Base-by-base conservation (phyloP, 345 rosid genomes). In the Eutrema japonicum region DNA sequence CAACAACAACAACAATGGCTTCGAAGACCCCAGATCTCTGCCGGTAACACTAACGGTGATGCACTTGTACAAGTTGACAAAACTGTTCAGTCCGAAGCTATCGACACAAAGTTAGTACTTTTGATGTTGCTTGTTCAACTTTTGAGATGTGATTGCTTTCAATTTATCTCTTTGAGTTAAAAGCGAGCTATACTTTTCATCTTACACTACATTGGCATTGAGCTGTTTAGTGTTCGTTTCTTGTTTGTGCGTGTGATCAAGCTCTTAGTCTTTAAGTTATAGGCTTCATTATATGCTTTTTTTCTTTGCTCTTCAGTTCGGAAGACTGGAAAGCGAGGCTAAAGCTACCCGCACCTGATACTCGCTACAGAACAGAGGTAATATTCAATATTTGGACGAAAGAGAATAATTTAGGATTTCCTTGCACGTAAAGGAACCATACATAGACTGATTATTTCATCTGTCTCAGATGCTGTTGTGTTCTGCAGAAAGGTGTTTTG, bases 321-420 rank as follows among this genome's bases (percentile, higher is more conserved):
- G 96, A 92, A 88, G 97, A 89, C 76, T 92, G 97, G 97, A 92
- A 92, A 75, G 92, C 94, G 16, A 80, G 83, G 72, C 72, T 92
- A 63, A 86, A 85, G 64, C 59, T 88, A 52, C 96, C 97, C 5
- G 82, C 94, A 14, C 67, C 94, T 33, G 97, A 92, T 75, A 85
- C 96, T 0, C 89, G 97, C 26, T 89, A 74, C 83, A 83, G 47
- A 81, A 92, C 96, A 18, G 97, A 92, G 96, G 97, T 92, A 77
- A 13, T 70, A 11, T 35, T 68, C 42, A 42, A 12, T 46, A 5
- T 50, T 12, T 57, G 13, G 18, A 40, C 27, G 3, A 38, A 40
- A 10, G 8, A 5, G 45, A 37, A 8, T 56, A 8, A 16, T 5
- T 49, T 57, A 7, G 3, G 58, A 36, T 52, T 43, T 64, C 8